Base-by-base conservation (phyloP, 805 yeast genomes). In the Cephaloascus albidus region DNA sequence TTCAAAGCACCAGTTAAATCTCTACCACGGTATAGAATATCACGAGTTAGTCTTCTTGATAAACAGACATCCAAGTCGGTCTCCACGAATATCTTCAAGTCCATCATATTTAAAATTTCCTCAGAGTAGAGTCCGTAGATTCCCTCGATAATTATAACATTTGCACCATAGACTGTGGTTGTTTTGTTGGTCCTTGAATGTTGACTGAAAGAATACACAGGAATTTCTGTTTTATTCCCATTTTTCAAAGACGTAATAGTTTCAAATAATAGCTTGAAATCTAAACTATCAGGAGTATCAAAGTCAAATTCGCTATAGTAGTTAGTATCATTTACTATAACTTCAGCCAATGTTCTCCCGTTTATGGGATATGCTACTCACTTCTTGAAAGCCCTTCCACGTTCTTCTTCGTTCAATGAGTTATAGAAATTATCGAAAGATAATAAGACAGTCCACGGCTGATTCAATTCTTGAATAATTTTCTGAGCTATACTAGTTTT, bases 21-120 rank as follows among this genome's bases (percentile, higher is more conserved):
- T 43, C 98, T 67, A 1, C 95, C 96, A 43, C 98, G 68, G 44
- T 81, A 78, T 12, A 85, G 68, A 39, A 87, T 88, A 56, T 93
- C 98, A 52, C 98, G 70, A 3, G 85, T 77, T 35, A 93, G 63
- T 50, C 98, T 69, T 51, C 98, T 70, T 3, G 96, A 89, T 49
- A 93, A 68, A 58, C 98, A 93, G 14, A 90, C 75, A 54, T 93
- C 98, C 48, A 88, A 67, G 52, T 89, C 97, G 2, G 97, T 93
- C 49, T 90, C 97, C 3, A 93, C 97, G 56, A 78, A 93, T 16
- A 90, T 76, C 58, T 85, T 90, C 43, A 87, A 68, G 51, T 90
- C 95, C 82, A 89, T 83, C 51, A 88, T 52, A 10, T 74, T 81
- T 39, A 82, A 60, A 15, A 93, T 59, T 33, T 88, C 70, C 36